These are phyloP conservation scores for Hippophae gyantsensis DNA, from an alignment of 306 rosid species.

Conservation along the genomic window DNA sequence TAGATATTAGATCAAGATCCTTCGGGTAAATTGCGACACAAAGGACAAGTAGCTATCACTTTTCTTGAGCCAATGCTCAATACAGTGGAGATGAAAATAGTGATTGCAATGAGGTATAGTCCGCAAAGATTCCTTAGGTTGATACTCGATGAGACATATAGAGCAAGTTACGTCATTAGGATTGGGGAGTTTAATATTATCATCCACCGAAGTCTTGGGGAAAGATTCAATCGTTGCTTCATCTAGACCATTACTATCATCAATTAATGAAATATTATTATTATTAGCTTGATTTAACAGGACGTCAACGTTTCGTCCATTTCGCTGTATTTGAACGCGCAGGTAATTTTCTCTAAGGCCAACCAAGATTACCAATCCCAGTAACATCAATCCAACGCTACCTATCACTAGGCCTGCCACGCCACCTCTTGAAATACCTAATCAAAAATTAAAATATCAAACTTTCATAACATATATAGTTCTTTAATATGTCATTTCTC, in stretches of 20 bases:
- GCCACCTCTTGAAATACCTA: too few relatives aligned
- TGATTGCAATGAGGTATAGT: slow-evolving; percentile 62
- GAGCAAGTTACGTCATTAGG: slow-evolving; percentile 46
- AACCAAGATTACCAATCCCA: too few relatives aligned
- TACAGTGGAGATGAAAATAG: slow-evolving; percentile 50
- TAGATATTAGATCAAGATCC: background rate
- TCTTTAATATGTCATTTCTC: too few relatives aligned
- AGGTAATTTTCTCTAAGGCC: too few relatives aligned
- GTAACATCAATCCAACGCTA: too few relatives aligned
- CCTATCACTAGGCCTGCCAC: too few relatives aligned
- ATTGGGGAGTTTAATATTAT: slow-evolving; percentile 43
- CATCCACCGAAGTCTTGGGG: slow-evolving; percentile 42
- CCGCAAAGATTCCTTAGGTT: slow-evolving; percentile 49
- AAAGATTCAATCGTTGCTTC: slow-evolving; percentile 61
- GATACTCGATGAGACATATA: slow-evolving; percentile 55
- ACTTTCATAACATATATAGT: too few relatives aligned
- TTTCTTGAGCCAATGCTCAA: slow-evolving; percentile 69
- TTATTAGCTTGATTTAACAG: slow-evolving; percentile 9
- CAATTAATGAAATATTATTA: slow-evolving; percentile 4
- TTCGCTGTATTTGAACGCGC: too few relatives aligned
- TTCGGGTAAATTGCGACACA: slow-evolving; percentile 50
- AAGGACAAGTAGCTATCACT: slow-evolving; percentile 63
- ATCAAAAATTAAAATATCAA: too few relatives aligned
- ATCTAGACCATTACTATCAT: slow-evolving; percentile 34
- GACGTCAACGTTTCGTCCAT: background rate